Evolutionary conservation across 306 rosid species (phyloP).

Genomic region (Arachis stenosperma): DNA sequence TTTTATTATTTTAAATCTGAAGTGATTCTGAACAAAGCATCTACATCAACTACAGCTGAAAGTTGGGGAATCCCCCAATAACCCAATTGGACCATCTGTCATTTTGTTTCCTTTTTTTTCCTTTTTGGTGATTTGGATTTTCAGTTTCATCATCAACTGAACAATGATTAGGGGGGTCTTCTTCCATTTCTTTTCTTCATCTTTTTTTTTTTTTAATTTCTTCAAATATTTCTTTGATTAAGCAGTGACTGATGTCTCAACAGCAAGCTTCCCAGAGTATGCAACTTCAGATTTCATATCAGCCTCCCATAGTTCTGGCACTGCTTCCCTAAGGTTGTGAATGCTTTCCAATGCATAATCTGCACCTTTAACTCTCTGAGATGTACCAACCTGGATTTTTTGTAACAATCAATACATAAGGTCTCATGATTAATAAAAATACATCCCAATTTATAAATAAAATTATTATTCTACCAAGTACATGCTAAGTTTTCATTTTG

Average conservation of each 20-base stretch:
- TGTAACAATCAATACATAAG: constrained; percentile 14
- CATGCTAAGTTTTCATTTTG: no score
- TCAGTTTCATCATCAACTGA: neutral
- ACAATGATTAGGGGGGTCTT: constrained; percentile 8
- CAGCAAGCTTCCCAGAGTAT: constrained; percentile 72
- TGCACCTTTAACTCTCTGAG: constrained; percentile 88
- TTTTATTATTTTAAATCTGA: neutral
- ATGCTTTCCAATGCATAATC: constrained; percentile 95
- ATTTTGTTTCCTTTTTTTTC: neutral
- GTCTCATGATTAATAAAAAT: neutral
- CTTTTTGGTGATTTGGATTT: neutral
- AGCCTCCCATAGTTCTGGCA: constrained; percentile 84
- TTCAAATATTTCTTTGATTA: neutral
- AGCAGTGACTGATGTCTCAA: constrained; percentile 91
- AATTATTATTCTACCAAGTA: no score
- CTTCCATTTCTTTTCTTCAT: constrained; percentile 10
- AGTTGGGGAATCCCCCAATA: constrained; percentile 36
- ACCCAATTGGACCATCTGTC: neutral
- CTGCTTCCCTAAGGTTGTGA: constrained; percentile 89
- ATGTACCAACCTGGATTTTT: constrained; percentile 66
- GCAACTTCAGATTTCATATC: constrained; percentile 73
- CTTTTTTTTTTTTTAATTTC: no score
- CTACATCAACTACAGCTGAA: constrained; percentile 52
- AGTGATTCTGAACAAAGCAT: constrained; percentile 38
- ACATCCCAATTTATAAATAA: neutral